These are phyloP conservation scores for Lactifluus pinguis DNA, from an alignment of 768 basidiomycete species.

Conservation along the genomic window DNA sequence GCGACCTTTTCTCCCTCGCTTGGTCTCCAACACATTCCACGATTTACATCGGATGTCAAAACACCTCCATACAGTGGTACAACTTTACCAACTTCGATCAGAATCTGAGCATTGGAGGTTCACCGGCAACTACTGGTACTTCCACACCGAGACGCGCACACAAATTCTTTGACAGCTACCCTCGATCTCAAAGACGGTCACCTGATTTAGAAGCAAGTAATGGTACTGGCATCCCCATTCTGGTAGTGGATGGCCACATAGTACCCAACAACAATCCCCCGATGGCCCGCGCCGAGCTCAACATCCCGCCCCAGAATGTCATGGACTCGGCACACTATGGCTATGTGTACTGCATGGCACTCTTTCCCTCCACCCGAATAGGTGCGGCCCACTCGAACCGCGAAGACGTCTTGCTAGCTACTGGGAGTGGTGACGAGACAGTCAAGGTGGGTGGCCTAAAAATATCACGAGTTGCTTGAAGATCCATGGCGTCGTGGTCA, in stretches of 20 bases:
- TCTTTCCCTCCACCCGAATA: constrained; percentile 34
- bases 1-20: constrained; percentile 78
- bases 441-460: constrained; percentile 52
- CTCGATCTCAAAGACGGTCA: constrained; percentile 55
- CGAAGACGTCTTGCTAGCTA: constrained; percentile 47
- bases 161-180: constrained; percentile 90
- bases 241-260: constrained; percentile 15
- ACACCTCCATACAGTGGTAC: constrained; percentile 89
- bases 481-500: background rate
- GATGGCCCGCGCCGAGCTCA: constrained; percentile 34
- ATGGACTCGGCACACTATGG: constrained; percentile 90
- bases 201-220: constrained; percentile 66
- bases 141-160: constrained; percentile 45
- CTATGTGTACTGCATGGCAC: constrained; percentile 80
- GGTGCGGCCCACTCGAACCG: constrained; percentile 28
- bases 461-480: background rate
- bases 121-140: constrained; percentile 9
- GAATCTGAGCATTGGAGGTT: constrained; percentile 5
- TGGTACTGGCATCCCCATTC: constrained; percentile 27
- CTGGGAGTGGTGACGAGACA: constrained; percentile 85
- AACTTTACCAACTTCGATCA: constrained; percentile 35
- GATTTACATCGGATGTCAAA: constrained; percentile 84
- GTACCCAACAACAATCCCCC: constrained; percentile 23
- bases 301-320: constrained; percentile 60
- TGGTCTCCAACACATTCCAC: constrained; percentile 66